These are phyloP conservation scores for Asterophora parasitica DNA, from an alignment of 768 basidiomycete species.

Conservation along the genomic window DNA sequence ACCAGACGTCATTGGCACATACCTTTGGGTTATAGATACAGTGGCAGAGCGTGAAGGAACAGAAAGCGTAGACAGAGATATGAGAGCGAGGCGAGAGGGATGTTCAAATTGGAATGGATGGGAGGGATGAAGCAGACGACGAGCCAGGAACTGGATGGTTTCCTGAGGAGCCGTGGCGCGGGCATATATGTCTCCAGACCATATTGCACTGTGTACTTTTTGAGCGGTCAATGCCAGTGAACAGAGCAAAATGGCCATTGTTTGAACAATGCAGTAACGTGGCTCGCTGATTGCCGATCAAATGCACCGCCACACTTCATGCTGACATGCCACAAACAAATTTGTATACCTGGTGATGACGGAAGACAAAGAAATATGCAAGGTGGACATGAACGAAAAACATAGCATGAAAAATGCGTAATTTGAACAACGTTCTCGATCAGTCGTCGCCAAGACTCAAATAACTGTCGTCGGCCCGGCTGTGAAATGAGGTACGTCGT, in stretches of 20 bases:
- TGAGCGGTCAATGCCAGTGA: background rate
- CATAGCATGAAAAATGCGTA: too few species aligned
- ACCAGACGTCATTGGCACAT: background rate
- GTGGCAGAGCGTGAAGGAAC: background rate
- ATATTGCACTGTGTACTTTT: background rate
- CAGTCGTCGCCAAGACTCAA: too few species aligned
- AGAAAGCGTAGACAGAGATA: background rate
- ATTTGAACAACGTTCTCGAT: too few species aligned
- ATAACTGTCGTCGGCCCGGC: too few species aligned
- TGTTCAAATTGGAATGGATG: background rate
- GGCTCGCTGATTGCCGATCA: background rate
- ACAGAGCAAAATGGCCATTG: background rate
- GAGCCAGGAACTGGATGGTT: background rate
- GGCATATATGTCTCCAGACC: background rate
- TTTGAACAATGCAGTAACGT: background rate
- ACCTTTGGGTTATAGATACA: background rate
- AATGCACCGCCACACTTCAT: too few species aligned
- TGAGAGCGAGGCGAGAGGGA: background rate
- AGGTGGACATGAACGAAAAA: too few species aligned
- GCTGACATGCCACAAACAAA: too few species aligned
- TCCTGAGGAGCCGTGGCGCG: too few species aligned
- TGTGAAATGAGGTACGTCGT: too few species aligned
- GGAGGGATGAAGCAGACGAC: background rate
- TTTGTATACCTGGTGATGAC: too few species aligned
- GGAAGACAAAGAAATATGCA: too few species aligned